phyloP scores from a whole-genome alignment of 352 stramenopile genomes.

The Phytophthora syringae region DNA sequence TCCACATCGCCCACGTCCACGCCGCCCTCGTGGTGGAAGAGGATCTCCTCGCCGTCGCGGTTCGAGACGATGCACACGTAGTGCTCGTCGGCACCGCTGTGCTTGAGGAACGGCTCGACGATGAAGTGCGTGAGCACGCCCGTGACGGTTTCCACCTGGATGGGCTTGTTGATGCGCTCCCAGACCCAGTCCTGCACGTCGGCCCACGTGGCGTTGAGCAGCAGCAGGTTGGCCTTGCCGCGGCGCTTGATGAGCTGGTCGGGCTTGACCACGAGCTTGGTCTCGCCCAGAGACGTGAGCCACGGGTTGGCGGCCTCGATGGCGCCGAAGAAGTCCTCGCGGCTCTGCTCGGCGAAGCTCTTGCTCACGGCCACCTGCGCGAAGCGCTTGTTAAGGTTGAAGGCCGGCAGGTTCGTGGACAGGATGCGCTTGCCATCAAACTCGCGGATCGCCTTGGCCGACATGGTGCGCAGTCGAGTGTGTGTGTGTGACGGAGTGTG shows the following conservation, averaged over 20 bases:
- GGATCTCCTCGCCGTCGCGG: conserved; percentile 94
- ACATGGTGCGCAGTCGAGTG: conserved; percentile 91
- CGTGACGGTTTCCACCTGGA: conserved; percentile 91
- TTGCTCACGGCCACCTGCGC: conserved; percentile 71
- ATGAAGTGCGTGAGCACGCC: conserved; percentile 97
- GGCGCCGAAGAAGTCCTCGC: conserved; percentile 67
- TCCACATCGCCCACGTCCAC: conserved; percentile 97
- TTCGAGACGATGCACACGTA: conserved; percentile 97
- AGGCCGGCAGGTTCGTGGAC: conserved; percentile 74
- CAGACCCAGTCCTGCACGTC: conserved; percentile 95
- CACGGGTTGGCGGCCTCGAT: conserved; percentile 86
- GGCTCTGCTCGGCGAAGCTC: conserved; percentile 39
- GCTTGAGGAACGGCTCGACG: conserved; percentile 96
- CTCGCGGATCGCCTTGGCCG: conserved; percentile 95
- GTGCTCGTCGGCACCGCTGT: conserved; percentile 94
- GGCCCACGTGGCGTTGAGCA: conserved; percentile 93
- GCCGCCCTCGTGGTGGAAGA: conserved; percentile 96
- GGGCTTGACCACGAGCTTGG: conserved; percentile 96
- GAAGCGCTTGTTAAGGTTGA: conserved; percentile 79
- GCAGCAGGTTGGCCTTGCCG: conserved; percentile 95
- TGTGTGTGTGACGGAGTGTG: conserved; percentile 3
- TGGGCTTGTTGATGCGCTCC: conserved; percentile 93
- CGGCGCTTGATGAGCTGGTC: conserved; percentile 98
- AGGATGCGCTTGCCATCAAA: conserved; percentile 97
- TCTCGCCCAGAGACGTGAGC: conserved; percentile 71